These are phyloP conservation scores for Ogataea paradorogensis DNA, from an alignment of 805 yeast genomes.

Conservation along the genomic window DNA sequence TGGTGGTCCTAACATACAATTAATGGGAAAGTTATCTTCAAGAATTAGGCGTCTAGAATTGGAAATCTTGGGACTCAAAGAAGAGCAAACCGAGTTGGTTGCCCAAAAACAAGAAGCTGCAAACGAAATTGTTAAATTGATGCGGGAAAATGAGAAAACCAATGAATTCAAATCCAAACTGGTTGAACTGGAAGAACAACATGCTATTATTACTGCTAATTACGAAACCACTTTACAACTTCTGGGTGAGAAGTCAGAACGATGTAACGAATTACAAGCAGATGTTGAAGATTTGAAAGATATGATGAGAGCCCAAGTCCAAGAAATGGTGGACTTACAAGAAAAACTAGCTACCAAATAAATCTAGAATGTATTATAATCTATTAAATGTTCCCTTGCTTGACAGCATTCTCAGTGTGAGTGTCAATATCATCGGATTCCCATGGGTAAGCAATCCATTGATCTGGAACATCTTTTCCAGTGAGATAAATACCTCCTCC, in stretches of 20 bases:
- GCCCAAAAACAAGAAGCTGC: conserved; percentile 65
- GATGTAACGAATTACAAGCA: conserved; percentile 78
- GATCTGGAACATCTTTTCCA: conserved; percentile 71
- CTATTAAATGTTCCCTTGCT: conserved; percentile 56
- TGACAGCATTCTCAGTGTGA: conserved; percentile 63
- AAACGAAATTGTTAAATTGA: conserved; percentile 57
- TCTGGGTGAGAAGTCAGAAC: conserved; percentile 85
- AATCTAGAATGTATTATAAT: neutral
- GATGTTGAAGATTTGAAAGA: conserved; percentile 90
- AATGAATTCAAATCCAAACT: conserved; percentile 29
- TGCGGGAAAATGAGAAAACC: conserved; percentile 54
- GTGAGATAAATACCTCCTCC: conserved; percentile 64
- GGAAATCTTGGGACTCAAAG: conserved; percentile 63
- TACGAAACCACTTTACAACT: conserved; percentile 56
- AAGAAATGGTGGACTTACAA: conserved; percentile 74
- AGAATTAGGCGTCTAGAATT: conserved; percentile 78
- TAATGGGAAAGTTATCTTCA: conserved; percentile 70
- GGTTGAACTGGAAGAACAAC: conserved; percentile 21
- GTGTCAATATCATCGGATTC: conserved; percentile 78
- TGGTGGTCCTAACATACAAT: conserved; percentile 45
- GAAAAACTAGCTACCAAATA: conserved; percentile 21
- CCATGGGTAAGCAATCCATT: conserved; percentile 92
- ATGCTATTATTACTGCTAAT: conserved; percentile 17
- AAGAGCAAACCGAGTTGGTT: conserved; percentile 53
- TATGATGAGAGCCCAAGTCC: conserved; percentile 77